Conservation (phyloP, 2,329 filamentous ascomycete species). For the Colletotrichum incanum region DNA sequence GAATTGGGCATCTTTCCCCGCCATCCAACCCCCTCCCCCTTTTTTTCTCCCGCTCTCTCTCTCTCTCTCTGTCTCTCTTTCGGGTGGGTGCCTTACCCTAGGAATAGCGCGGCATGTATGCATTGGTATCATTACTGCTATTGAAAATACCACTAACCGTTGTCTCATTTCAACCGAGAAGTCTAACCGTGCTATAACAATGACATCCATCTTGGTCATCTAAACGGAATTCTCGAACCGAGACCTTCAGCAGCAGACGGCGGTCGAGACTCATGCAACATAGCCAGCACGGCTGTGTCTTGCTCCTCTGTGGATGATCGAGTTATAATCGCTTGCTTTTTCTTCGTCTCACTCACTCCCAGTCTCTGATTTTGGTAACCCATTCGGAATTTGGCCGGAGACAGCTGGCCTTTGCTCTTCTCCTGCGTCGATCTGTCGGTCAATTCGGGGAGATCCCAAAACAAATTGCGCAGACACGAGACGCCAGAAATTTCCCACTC, state of each 20-base stretch:
- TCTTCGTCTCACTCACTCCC: background rate
- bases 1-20: background rate
- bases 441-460: background rate
- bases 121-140: background rate
- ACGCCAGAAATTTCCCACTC: background rate
- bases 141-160: background rate
- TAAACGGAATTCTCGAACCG: too few relatives aligned
- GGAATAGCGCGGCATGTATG: background rate
- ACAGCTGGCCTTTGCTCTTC: background rate
- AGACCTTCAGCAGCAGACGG: background rate
- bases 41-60: background rate
- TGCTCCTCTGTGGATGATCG: background rate
- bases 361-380: background rate
- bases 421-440: background rate
- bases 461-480: conserved; percentile 12
- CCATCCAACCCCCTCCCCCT: background rate
- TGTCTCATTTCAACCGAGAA: background rate
- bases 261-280: background rate
- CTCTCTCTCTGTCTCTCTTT: background rate
- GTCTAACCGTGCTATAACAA: background rate
- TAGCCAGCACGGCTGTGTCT: background rate
- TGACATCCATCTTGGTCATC: background rate
- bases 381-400: conserved; percentile 7
- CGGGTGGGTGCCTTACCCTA: too few relatives aligned
- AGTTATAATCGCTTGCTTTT: background rate